phyloP scores from a whole-genome alignment of 768 basidiomycete genomes.

The Termitomyces sp. region DNA sequence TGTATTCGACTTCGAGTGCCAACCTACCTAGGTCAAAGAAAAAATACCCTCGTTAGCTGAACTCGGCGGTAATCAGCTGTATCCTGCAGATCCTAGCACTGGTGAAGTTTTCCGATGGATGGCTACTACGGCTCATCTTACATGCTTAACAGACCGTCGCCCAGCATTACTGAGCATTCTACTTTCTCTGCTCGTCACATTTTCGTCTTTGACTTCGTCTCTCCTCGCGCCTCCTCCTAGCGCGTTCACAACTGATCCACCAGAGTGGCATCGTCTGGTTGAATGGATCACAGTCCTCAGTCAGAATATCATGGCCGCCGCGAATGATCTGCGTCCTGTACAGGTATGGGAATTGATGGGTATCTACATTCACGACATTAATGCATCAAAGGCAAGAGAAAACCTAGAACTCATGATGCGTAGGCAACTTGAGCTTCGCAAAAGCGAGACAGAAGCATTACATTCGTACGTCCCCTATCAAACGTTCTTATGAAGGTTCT shows the following conservation, averaged over 20 bases:
- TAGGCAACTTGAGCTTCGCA: constrained; percentile 67
- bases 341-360: constrained; percentile 42
- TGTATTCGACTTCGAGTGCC: constrained; percentile 5
- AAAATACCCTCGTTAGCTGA: constrained; percentile 78
- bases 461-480: constrained; percentile 48
- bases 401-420: constrained; percentile 82
- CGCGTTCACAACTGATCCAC: constrained; percentile 35
- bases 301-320: constrained; percentile 86
- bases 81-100: constrained; percentile 62
- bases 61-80: constrained; percentile 74
- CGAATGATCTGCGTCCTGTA: constrained; percentile 84
- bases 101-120: constrained; percentile 34
- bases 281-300: constrained; percentile 80
- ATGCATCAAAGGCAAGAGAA: constrained; percentile 54
- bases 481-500: neutral
- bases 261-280: constrained; percentile 70
- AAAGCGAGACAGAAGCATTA: constrained; percentile 62
- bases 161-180: constrained; percentile 68
- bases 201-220: constrained; percentile 66
- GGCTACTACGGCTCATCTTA: neutral
- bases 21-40: constrained; percentile 62
- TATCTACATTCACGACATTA: neutral
- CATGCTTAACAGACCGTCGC: constrained; percentile 53
- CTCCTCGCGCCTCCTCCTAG: constrained; percentile 62
- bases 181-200: constrained; percentile 73